A percentile compares a stretch with the other conserved stretches of the same genome.
Evolutionary conservation across 1,284 basidiomycete genomes (phyloP).

Genomic region (Microbotryomycetes sp.): DNA sequence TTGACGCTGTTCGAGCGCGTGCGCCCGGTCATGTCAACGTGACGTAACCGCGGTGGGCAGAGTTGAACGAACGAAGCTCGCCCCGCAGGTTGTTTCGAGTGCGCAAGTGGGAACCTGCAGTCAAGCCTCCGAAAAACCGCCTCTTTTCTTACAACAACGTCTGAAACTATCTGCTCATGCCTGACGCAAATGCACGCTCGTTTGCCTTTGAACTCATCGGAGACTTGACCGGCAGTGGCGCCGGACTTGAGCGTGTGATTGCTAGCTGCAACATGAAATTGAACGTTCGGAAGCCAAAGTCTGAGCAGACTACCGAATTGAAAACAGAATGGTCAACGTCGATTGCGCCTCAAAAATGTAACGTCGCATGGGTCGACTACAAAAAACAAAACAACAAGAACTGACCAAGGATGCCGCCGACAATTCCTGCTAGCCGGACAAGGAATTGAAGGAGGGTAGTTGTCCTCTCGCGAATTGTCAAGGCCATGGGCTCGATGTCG

Average conservation of each 20-base stretch:
- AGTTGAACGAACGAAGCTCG: neutral
- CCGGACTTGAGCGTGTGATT: no score
- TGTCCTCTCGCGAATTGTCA: conserved; percentile 81
- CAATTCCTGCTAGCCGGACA: conserved; percentile 57
- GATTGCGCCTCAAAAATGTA: neutral
- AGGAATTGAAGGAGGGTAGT: conserved; percentile 72
- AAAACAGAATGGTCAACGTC: neutral
- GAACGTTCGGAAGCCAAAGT: conserved; percentile 30
- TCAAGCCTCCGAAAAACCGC: neutral
- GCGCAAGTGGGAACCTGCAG: neutral
- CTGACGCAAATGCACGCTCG: neutral
- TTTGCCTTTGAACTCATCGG: neutral
- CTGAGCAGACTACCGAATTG: conserved; percentile 21
- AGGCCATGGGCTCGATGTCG: conserved; percentile 81
- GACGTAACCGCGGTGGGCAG: neutral
- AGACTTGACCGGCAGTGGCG: conserved; percentile 6
- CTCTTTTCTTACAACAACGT: no score
- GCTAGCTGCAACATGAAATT: conserved; percentile 23
- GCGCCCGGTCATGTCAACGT: conserved; percentile 13
- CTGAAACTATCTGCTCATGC: neutral
- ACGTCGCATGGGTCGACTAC: neutral
- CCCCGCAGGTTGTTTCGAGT: no score
- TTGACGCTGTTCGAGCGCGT: conserved; percentile 25
- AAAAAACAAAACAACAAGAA: neutral
- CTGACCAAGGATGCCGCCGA: conserved; percentile 43